Conservation (phyloP, 2,329 filamentous ascomycete genomes). For the Rutstroemia sp. region DNA sequence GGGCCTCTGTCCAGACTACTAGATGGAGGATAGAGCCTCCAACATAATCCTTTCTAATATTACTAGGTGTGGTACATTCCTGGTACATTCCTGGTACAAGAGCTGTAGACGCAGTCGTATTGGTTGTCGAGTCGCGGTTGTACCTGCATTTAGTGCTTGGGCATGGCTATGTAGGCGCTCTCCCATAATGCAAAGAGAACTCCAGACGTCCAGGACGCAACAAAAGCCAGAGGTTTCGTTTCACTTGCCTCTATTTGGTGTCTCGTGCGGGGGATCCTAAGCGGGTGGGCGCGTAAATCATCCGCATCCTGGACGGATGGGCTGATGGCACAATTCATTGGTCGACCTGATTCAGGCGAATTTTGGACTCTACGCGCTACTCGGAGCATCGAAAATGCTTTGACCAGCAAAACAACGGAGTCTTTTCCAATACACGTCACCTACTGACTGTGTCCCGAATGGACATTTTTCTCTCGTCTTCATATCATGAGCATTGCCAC, state of each 20-base stretch:
- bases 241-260: not conserved
- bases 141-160: too few relatives aligned
- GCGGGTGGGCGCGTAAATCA: not conserved
- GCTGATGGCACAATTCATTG: not conserved
- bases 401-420: too few relatives aligned
- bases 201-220: not conserved
- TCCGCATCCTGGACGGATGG: not conserved
- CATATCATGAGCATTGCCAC: too few relatives aligned
- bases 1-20: not conserved
- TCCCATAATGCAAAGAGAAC: not conserved
- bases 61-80: not conserved
- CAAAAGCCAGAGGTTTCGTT: not conserved
- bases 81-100: too few relatives aligned
- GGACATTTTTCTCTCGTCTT: too few relatives aligned
- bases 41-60: not conserved
- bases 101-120: not conserved
- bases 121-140: not conserved
- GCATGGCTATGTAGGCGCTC: not conserved
- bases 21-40: not conserved
- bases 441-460: too few relatives aligned
- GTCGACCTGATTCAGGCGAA: too few relatives aligned
- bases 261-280: not conserved
- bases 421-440: too few relatives aligned
- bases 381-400: too few relatives aligned
- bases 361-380: too few relatives aligned